Percentiles rank a stretch among this genome's conserved stretches.
Evolutionary conservation across 1,139 yeast species (phyloP).

Genomic region (Debaryomyces fabryi): DNA sequence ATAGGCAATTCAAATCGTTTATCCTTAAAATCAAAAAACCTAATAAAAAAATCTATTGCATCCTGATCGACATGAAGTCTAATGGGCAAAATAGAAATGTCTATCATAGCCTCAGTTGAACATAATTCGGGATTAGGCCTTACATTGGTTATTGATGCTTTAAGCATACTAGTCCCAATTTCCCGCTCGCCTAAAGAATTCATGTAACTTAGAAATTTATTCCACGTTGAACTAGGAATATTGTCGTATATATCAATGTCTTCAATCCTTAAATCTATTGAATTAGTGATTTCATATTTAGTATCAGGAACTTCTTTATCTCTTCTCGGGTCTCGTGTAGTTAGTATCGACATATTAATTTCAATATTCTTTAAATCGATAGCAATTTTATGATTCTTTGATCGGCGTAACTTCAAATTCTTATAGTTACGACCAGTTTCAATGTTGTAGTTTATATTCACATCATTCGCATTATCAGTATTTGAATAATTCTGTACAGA

Average conservation of each 20-base stretch:
- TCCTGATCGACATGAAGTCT: constrained; percentile 91
- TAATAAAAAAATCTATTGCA: constrained; percentile 75
- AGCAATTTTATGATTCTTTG: constrained; percentile 62
- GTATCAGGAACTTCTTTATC: constrained; percentile 27
- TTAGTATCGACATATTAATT: constrained; percentile 47
- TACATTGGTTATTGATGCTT: constrained; percentile 55
- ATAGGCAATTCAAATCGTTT: constrained; percentile 62
- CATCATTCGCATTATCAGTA: constrained; percentile 12
- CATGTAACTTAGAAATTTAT: constrained; percentile 75
- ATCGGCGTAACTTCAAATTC: constrained; percentile 63
- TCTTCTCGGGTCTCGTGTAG: constrained; percentile 50
- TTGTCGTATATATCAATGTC: constrained; percentile 72
- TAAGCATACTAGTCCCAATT: constrained; percentile 66
- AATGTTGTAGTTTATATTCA: neutral
- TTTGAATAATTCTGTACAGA: constrained; percentile 33
- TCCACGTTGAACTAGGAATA: constrained; percentile 89
- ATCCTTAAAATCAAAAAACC: constrained; percentile 84
- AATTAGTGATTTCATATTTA: constrained; percentile 49
- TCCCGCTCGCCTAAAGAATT: constrained; percentile 71
- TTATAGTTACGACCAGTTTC: constrained; percentile 32
- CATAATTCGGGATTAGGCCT: constrained; percentile 67
- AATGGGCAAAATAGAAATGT: constrained; percentile 66
- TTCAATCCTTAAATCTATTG: constrained; percentile 46
- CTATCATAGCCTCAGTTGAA: constrained; percentile 68
- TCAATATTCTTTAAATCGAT: constrained; percentile 59